These are phyloP conservation scores for Venturia oleaginea DNA, from an alignment of 2,329 filamentous ascomycete genomes.

Conservation along the genomic window DNA sequence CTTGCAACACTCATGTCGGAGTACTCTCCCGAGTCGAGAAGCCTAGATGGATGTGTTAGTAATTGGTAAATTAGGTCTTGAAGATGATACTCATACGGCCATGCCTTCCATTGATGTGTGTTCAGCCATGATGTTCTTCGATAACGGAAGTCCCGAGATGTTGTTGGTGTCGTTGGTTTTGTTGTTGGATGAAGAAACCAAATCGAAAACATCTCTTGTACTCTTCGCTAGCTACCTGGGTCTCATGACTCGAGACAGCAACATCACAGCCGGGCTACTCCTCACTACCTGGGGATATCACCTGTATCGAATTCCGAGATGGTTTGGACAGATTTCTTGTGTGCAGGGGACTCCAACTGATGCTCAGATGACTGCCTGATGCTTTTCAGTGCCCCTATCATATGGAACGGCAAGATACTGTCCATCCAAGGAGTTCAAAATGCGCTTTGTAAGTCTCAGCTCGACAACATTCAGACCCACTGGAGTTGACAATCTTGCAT, in stretches of 20 bases:
- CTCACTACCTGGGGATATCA: background rate
- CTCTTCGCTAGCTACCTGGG: background rate
- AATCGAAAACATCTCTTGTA: background rate
- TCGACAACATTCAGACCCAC: too few species aligned
- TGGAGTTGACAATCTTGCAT: too few species aligned
- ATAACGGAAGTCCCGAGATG: background rate
- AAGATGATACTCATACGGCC: background rate
- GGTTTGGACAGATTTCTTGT: too few species aligned
- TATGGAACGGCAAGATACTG: too few species aligned
- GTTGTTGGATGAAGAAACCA: background rate
- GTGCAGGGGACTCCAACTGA: too few species aligned
- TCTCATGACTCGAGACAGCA: background rate
- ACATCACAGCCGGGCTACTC: background rate
- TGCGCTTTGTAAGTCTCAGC: too few species aligned
- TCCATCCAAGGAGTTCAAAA: too few species aligned
- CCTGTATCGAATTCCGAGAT: too few species aligned
- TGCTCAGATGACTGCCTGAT: too few species aligned
- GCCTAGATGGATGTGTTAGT: background rate
- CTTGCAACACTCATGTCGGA: background rate
- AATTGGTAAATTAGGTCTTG: background rate
- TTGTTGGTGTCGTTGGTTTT: background rate
- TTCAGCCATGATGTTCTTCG: background rate
- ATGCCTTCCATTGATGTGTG: background rate
- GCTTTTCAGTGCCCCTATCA: too few species aligned
- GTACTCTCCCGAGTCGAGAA: constrained; percentile 1